phyloP scores from a whole-genome alignment of 1,139 yeast genomes.

The Suhomyces coccinellae region DNA sequence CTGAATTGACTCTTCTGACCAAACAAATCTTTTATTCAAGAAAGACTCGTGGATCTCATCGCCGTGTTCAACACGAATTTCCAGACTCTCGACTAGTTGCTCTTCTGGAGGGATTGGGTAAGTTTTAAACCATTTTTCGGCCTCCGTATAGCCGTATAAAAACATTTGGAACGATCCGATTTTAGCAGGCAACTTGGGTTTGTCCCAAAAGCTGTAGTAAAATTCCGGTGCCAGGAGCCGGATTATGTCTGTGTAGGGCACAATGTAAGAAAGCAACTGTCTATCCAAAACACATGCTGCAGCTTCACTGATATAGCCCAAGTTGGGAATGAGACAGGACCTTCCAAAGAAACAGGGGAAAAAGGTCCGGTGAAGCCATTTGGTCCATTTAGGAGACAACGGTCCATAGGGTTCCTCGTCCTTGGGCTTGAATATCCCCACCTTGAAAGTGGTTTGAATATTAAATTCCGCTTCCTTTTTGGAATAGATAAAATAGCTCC shows the following conservation, averaged over 20 bases:
- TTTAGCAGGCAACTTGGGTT: constrained; percentile 44
- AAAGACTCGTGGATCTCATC: constrained; percentile 2
- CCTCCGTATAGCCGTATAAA: constrained; percentile 58
- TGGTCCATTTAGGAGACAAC: constrained; percentile 75
- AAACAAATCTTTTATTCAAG: constrained; percentile 35
- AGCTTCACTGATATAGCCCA: constrained; percentile 72
- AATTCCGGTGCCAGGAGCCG: constrained; percentile 54
- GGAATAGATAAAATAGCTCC: constrained; percentile 60
- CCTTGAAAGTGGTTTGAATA: constrained; percentile 19
- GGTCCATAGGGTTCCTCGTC: constrained; percentile 86
- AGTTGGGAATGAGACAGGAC: constrained; percentile 69
- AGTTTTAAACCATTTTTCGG: constrained; percentile 56
- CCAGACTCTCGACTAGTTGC: constrained; percentile 23
- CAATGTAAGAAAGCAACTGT: constrained; percentile 57
- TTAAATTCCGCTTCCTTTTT: constrained; percentile 13
- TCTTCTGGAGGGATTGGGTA: constrained; percentile 55
- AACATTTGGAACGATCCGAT: constrained; percentile 71
- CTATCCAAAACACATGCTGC: constrained; percentile 69
- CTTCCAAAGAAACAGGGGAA: constrained; percentile 80
- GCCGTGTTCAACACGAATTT: constrained; percentile 19
- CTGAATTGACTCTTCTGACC: constrained; percentile 53
- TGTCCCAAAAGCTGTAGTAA: constrained; percentile 56
- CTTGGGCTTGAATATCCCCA: constrained; percentile 74
- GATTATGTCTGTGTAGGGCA: constrained; percentile 66
- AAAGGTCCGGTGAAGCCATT: constrained; percentile 74